These are phyloP conservation scores for Pontederia paniculata DNA, from an alignment of 176 grass and related monocot species.

Conservation along the genomic window DNA sequence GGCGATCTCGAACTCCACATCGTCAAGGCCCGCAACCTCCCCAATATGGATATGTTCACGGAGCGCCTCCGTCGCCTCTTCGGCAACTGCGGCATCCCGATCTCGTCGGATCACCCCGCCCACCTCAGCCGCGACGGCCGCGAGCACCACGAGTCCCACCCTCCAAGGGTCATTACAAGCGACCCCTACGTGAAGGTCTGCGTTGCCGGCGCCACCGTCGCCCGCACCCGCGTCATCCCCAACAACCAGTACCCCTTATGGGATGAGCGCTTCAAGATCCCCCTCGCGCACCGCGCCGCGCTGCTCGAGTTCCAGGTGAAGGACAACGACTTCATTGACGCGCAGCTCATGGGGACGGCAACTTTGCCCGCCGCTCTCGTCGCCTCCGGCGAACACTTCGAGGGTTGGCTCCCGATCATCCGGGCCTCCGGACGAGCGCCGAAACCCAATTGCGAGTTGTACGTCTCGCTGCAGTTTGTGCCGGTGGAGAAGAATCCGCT, in stretches of 20 bases:
- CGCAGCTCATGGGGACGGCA: constrained; percentile 77
- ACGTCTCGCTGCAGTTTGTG: constrained; percentile 30
- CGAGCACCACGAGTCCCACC: constrained; percentile 1
- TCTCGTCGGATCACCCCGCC: constrained; percentile 10
- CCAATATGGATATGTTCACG: constrained; percentile 93
- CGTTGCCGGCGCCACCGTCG: constrained; percentile 53
- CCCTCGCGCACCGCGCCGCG: constrained; percentile 57
- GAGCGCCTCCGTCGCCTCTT: constrained; percentile 67
- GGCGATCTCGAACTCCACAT: constrained; percentile 80
- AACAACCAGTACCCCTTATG: constrained; percentile 65
- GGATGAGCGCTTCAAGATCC: constrained; percentile 62
- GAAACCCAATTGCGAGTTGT: constrained; percentile 58
- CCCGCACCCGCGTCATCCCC: constrained; percentile 69
- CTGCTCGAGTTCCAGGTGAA: constrained; percentile 69
- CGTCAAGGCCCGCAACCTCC: constrained; percentile 63
- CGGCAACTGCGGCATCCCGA: constrained; percentile 31
- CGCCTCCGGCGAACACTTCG: constrained; percentile 23
- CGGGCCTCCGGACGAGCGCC: constrained; percentile 35
- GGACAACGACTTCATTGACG: constrained; percentile 82
- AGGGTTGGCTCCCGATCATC: constrained; percentile 48
- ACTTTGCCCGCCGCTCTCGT: constrained; percentile 24
- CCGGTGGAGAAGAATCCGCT: constrained; percentile 31
- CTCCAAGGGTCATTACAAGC: constrained; percentile 73
- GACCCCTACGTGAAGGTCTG: constrained; percentile 90
- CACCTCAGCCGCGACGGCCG: not conserved